Evolutionary conservation across 163 green algal species (phyloP).

Genomic region (Scenedesmus sp.): DNA sequence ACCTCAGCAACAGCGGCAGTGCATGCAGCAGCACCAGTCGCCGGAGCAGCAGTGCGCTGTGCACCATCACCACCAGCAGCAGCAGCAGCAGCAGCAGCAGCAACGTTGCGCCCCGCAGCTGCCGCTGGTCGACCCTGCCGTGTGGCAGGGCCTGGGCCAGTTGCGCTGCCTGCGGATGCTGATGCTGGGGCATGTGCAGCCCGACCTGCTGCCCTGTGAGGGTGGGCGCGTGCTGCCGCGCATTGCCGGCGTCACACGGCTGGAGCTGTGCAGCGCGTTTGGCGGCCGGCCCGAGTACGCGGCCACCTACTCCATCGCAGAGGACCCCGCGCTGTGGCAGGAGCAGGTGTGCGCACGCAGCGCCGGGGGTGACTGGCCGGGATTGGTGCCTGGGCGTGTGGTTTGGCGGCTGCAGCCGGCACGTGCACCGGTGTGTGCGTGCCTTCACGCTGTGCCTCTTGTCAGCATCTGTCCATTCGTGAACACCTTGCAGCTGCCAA

Average conservation of each 20-base stretch:
- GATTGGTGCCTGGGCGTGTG: too few species aligned
- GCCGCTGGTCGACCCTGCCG: background rate
- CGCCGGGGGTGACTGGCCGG: too few species aligned
- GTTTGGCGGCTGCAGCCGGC: background rate
- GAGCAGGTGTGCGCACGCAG: too few species aligned
- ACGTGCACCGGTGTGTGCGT: too few species aligned
- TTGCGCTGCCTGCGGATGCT: slow-evolving; percentile 35
- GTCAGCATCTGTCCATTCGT: too few species aligned
- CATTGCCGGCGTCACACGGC: slow-evolving; percentile 20
- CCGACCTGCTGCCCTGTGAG: background rate
- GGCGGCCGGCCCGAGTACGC: slow-evolving; percentile 23
- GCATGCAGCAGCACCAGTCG: background rate
- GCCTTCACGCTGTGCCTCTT: too few species aligned
- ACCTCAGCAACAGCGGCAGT: background rate
- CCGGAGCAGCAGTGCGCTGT: background rate
- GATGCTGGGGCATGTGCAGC: slow-evolving; percentile 39
- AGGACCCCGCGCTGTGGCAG: slow-evolving; percentile 42
- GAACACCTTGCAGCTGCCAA: too few species aligned
- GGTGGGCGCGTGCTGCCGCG: slow-evolving; percentile 1
- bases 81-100: background rate
- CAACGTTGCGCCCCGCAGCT: background rate
- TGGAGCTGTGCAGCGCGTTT: slow-evolving; percentile 47
- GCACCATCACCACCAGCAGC: too few species aligned
- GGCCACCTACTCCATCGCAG: slow-evolving; percentile 42
- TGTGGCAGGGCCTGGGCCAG: slow-evolving; percentile 8